These are phyloP conservation scores for Reticulascus tulasneorum DNA, from an alignment of 2,329 filamentous ascomycete species.

Conservation along the genomic window DNA sequence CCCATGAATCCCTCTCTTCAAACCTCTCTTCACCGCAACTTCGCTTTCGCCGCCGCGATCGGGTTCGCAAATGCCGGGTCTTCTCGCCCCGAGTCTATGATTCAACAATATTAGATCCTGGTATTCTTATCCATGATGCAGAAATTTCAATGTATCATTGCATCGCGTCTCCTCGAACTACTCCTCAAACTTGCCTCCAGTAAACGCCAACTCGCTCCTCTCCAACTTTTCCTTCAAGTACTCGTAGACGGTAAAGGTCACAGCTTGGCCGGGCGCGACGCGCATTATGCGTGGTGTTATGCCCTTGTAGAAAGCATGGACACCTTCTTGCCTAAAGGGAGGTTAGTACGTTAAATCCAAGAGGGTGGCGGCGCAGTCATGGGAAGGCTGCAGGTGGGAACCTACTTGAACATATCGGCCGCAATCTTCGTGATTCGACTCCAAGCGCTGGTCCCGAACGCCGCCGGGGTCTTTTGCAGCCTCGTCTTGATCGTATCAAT, in stretches of 20 bases:
- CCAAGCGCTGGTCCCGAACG: constrained; percentile 75
- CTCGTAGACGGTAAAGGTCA: constrained; percentile 75
- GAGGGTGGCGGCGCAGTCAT: too few species aligned
- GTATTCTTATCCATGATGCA: neutral
- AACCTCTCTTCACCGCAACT: too few species aligned
- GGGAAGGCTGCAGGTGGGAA: constrained; percentile 9
- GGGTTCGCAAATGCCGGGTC: too few species aligned
- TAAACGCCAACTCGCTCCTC: constrained; percentile 55
- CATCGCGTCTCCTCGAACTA: constrained; percentile 30
- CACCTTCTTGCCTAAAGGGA: constrained; percentile 73
- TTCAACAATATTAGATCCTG: constrained; percentile 2
- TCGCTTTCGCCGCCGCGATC: too few species aligned
- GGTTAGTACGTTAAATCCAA: constrained; percentile 2
- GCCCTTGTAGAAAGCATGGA: constrained; percentile 96
- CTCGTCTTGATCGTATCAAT: constrained; percentile 99
- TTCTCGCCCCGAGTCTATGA: too few species aligned
- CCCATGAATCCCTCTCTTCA: too few species aligned
- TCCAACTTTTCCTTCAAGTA: constrained; percentile 71
- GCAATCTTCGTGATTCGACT: constrained; percentile 75
- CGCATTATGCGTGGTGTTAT: constrained; percentile 98
- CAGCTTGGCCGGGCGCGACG: constrained; percentile 89
- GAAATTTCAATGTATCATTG: too few species aligned
- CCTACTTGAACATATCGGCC: constrained; percentile 75
- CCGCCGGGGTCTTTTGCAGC: constrained; percentile 82
- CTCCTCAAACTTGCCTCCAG: constrained; percentile 65